Evolutionary conservation across 768 basidiomycete species (phyloP), one percentile per base, ranked within the genome.

Genomic region (Mycena metata): DNA sequence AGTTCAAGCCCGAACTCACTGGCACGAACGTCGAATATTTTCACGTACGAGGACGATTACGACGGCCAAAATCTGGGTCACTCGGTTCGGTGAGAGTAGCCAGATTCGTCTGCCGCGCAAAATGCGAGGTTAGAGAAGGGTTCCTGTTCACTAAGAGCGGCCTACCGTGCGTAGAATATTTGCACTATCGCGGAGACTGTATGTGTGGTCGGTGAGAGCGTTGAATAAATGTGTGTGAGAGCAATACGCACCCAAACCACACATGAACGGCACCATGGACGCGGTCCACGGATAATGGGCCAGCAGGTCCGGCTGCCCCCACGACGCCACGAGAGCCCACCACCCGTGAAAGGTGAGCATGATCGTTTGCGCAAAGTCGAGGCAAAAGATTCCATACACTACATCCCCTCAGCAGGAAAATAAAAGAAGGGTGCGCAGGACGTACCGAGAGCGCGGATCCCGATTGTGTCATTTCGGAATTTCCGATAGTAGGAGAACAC

Each of bases 181-280:
- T 54, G 51, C 10, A 54, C 51, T 1, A 54, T 54, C 1, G 35
- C 33, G 33, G 51, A 54, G 19, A 54, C 51, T 54, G 19, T 2
- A 10, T 10, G 36, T 5, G 5, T 10, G 5, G 16, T n/a, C 19
- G 17, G 1, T 12, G 33, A 19, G 33, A 19, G 17, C 33, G n/a
- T n/a, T n/a, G n/a, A n/a, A n/a, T n/a, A n/a, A n/a, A n/a, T 7
- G 36, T 1, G 13, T 16, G 5, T 33, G n/a, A 39, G 39, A 10
- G 39, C 39, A 39, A 5, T 5, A 54, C 51, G 16, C 24, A 54
- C 51, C 19, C 11, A 54, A 19, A 10, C 51, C 51, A n/a, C 51
- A 54, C 51, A 54, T 54, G 17, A 54, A 54, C 19, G 51, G 51
- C 16, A 54, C 35, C 51, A 54, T 54, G 8, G 51, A 30, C 19